phyloP scores from a whole-genome alignment of 768 basidiomycete genomes.

The Suillus luteus region DNA sequence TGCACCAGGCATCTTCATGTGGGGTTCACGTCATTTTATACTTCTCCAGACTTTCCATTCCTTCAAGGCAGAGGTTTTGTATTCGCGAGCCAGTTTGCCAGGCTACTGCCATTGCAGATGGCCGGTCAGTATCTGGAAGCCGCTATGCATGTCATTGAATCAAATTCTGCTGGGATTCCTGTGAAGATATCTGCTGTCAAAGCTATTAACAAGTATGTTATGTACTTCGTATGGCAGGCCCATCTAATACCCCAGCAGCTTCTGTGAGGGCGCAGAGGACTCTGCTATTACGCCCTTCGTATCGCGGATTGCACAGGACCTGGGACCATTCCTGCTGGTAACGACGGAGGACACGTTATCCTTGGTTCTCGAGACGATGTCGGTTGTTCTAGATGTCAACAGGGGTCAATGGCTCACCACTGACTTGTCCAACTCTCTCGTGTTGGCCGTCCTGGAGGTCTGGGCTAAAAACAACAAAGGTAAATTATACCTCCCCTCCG shows the following conservation, averaged over 20 bases:
- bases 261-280: conserved; percentile 63
- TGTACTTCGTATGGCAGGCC: background rate
- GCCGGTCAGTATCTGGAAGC: conserved; percentile 87
- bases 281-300: conserved; percentile 64
- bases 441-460: conserved; percentile 68
- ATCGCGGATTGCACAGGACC: conserved; percentile 72
- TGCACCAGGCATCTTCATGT: conserved; percentile 19
- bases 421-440: conserved; percentile 67
- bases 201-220: conserved; percentile 84
- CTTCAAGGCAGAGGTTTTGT: conserved; percentile 94
- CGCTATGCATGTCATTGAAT: conserved; percentile 83
- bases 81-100: conserved; percentile 87
- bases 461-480: conserved; percentile 91
- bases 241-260: conserved; percentile 45
- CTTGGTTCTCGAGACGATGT: conserved; percentile 83
- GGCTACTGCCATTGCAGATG: conserved; percentile 67
- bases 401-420: conserved; percentile 70
- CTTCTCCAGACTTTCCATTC: conserved; percentile 75
- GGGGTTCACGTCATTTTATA: conserved; percentile 4
- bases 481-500: conserved; percentile 26
- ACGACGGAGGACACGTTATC: conserved; percentile 89
- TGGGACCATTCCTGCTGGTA: conserved; percentile 79
- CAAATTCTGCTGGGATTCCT: conserved; percentile 67
- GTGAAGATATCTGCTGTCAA: conserved; percentile 95
- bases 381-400: conserved; percentile 75